Conservation (phyloP, 441 rosid species). For the Syzygium malaccense region DNA sequence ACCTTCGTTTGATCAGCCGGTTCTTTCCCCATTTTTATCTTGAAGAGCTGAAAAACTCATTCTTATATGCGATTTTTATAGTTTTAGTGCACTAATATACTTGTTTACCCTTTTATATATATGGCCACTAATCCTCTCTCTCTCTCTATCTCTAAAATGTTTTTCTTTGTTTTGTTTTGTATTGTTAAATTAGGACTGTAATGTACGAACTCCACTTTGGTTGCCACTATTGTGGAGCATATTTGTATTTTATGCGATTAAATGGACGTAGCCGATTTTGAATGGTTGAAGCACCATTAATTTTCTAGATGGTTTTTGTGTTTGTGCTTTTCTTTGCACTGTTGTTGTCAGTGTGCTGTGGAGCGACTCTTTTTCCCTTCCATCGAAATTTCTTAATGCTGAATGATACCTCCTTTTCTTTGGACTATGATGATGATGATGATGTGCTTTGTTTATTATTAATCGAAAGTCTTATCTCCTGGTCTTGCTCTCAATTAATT, state of each 20-base stretch:
- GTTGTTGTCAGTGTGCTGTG: background rate
- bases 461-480: background rate
- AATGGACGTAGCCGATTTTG: background rate
- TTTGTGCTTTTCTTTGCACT: background rate
- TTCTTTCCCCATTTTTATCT: background rate
- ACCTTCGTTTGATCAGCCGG: background rate
- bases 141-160: background rate
- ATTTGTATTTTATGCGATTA: background rate
- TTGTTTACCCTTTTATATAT: background rate
- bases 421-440: background rate
- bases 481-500: background rate
- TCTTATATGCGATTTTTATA: background rate
- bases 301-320: background rate
- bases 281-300: background rate
- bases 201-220: background rate
- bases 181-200: background rate
- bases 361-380: background rate
- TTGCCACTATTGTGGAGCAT: background rate
- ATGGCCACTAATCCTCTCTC: background rate
- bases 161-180: background rate
- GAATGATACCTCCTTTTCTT: background rate
- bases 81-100: background rate
- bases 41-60: background rate
- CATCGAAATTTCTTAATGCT: background rate
- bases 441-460: background rate